Evolutionary conservation across 179 eudicot genomes (phyloP).

Genomic region (Actinidia arguta): DNA sequence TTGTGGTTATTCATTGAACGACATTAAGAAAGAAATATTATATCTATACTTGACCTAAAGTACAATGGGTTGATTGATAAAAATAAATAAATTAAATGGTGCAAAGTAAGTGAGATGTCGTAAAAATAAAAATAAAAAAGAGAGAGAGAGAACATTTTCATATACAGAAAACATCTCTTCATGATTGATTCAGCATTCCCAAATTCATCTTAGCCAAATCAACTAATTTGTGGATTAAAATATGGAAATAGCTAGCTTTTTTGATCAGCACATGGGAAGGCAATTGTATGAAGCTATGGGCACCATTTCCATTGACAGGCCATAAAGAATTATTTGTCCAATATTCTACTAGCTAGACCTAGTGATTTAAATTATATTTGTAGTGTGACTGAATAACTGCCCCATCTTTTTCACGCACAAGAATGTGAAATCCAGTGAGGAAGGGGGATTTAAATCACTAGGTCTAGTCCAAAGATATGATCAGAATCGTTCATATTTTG

Average conservation of each 20-base stretch:
- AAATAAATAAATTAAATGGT: neutral
- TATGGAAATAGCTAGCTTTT: neutral
- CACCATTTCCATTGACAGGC: conserved; percentile 7
- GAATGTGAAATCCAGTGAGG: conserved; percentile 23
- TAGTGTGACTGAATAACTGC: neutral
- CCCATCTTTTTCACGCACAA: neutral
- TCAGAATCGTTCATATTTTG: no score
- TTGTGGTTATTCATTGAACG: no score
- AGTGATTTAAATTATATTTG: neutral
- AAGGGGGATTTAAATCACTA: neutral
- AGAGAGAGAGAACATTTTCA: neutral
- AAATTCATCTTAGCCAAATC: conserved; percentile 27
- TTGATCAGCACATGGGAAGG: conserved; percentile 13
- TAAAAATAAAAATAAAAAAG: neutral
- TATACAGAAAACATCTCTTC: conserved; percentile 18
- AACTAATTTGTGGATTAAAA: conserved; percentile 3
- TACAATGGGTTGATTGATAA: neutral
- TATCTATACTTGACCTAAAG: no score
- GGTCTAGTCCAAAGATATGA: no score
- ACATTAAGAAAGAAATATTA: no score
- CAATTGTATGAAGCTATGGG: conserved; percentile 16
- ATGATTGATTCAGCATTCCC: conserved; percentile 59
- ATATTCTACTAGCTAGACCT: neutral
- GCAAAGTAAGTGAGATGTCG: no score
- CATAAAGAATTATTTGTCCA: neutral